These are phyloP conservation scores for Isochrysis galbana DNA, from an alignment of 78 protist genomes.

Conservation along the genomic window DNA sequence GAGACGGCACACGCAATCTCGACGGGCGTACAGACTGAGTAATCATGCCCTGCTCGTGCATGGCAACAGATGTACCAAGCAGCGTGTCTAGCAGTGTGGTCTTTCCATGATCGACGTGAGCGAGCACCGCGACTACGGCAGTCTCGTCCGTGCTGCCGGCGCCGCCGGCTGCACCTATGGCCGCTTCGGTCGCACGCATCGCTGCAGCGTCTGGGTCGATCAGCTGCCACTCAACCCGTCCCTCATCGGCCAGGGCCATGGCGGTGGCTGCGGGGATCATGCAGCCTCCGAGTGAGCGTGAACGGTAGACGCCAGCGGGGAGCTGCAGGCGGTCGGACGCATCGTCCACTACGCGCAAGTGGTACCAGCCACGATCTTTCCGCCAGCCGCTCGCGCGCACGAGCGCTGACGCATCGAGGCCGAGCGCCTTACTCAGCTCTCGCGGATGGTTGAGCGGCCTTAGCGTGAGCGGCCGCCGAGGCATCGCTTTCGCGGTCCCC, in stretches of 20 bases:
- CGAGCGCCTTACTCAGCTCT: background rate
- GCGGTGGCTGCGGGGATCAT: background rate
- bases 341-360: background rate
- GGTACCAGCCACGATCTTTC: background rate
- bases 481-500: too few relatives aligned
- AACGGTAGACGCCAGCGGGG: background rate
- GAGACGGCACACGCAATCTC: too few relatives aligned
- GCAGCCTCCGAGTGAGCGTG: background rate
- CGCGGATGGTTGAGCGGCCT: background rate
- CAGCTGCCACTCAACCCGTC: background rate
- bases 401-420: background rate
- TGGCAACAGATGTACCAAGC: conserved; percentile 63
- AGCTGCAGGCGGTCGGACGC: background rate
- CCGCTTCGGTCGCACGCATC: background rate
- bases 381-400: background rate
- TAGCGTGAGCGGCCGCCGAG: too few relatives aligned
- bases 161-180: background rate
- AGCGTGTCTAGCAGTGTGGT: conserved; percentile 55
- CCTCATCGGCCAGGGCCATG: background rate
- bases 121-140: conserved; percentile 85
- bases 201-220: background rate
- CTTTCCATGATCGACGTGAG: conserved; percentile 62
- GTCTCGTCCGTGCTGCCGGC: background rate
- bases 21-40: conserved; percentile 88
- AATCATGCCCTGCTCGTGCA: conserved; percentile 90